Conservation (phyloP, 495 filamentous ascomycete species). For the Penicillium tannophilum region DNA sequence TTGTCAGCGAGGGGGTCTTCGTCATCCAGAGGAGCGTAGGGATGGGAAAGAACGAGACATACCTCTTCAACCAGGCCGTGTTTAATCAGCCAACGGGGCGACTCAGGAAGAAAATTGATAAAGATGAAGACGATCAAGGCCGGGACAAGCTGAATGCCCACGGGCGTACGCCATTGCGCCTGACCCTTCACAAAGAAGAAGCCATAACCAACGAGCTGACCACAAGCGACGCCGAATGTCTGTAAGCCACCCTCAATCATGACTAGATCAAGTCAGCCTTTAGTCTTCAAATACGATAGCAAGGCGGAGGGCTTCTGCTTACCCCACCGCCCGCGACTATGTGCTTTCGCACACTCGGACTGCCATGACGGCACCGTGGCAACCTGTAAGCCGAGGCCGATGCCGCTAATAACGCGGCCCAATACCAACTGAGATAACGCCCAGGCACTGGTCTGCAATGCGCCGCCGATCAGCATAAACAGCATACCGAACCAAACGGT, state of each 20-base stretch:
- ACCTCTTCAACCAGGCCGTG: slow-evolving; percentile 51
- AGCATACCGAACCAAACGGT: slow-evolving; percentile 51
- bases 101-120: slow-evolving; percentile 58
- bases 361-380: slow-evolving; percentile 52
- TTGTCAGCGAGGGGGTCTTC: slow-evolving; percentile 11
- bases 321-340: slow-evolving; percentile 27
- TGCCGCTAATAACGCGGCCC: slow-evolving; percentile 51
- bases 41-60: too few species aligned
- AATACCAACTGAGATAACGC: slow-evolving; percentile 59
- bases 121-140: slow-evolving; percentile 45
- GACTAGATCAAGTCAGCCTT: too few species aligned
- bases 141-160: slow-evolving; percentile 45
- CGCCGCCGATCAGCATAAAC: slow-evolving; percentile 57
- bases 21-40: slow-evolving; percentile 16
- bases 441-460: slow-evolving; percentile 57
- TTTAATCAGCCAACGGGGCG: slow-evolving; percentile 56
- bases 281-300: too few species aligned
- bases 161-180: slow-evolving; percentile 46
- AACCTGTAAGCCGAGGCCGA: slow-evolving; percentile 46
- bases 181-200: slow-evolving; percentile 14
- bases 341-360: slow-evolving; percentile 38
- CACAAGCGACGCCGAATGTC: slow-evolving; percentile 25
- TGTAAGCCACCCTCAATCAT: background rate
- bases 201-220: slow-evolving; percentile 8
- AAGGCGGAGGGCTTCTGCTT: background rate